Percentiles rank a stretch among this genome's conserved stretches.
phyloP scores from a whole-genome alignment of 352 stramenopile genomes.

The Phytophthora tubulina region DNA sequence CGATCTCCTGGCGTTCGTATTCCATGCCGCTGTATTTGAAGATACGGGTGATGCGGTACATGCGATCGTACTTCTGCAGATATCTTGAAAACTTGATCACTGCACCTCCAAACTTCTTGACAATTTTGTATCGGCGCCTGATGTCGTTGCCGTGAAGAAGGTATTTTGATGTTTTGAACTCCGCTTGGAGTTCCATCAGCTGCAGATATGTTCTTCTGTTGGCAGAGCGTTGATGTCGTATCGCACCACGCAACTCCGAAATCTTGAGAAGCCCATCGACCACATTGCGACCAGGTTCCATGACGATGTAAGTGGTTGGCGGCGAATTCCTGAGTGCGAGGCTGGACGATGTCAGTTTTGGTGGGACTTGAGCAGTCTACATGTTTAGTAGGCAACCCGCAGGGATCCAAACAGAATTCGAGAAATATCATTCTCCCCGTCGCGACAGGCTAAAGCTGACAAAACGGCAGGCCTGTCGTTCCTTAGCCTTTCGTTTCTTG shows the following conservation, averaged over 20 bases:
- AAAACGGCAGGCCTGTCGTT: too few relatives aligned
- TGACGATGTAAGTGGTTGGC: background rate
- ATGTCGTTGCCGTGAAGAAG: slow-evolving; percentile 5
- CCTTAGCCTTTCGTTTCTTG: too few relatives aligned
- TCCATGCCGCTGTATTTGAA: slow-evolving; percentile 26
- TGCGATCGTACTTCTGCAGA: slow-evolving; percentile 8
- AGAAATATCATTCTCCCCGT: too few relatives aligned
- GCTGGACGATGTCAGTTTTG: background rate
- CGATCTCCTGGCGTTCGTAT: slow-evolving; percentile 25
- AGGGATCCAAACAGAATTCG: too few relatives aligned
- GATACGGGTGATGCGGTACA: slow-evolving; percentile 13
- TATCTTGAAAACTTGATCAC: slow-evolving; percentile 18
- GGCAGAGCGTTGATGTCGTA: slow-evolving; percentile 11
- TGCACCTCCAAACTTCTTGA: slow-evolving; percentile 3
- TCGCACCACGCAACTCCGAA: slow-evolving; percentile 16
- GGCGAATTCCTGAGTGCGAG: slow-evolving; percentile 2
- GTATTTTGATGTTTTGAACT: slow-evolving; percentile 10
- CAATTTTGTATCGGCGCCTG: background rate
- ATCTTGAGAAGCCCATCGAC: slow-evolving; percentile 18
- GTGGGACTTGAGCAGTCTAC: background rate
- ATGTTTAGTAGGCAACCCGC: too few relatives aligned
- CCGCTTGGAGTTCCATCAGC: slow-evolving; percentile 8
- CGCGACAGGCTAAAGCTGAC: too few relatives aligned
- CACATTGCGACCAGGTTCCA: background rate
- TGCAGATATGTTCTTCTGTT: slow-evolving; percentile 10